A percentile compares a stretch with the other conserved stretches of the same genome.
Evolutionary conservation across 768 basidiomycete species (phyloP).

Genomic region (Trametes cinnabarina): DNA sequence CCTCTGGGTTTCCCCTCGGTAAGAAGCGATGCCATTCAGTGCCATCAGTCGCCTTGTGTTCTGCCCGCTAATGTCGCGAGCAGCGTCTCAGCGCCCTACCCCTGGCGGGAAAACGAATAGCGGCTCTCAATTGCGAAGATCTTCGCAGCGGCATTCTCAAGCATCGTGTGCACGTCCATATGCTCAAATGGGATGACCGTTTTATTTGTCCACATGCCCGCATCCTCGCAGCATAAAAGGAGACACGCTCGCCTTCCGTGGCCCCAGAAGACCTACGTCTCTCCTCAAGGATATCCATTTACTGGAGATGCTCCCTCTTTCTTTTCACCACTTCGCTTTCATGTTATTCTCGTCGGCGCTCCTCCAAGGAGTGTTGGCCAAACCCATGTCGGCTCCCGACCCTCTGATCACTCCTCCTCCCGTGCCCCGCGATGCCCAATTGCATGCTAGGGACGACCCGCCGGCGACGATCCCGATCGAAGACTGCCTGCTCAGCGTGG

Average conservation of each 20-base stretch:
- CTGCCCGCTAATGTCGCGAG: neutral
- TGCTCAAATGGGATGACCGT: neutral
- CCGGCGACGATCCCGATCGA: neutral
- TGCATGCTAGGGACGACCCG: neutral
- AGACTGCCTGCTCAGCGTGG: neutral
- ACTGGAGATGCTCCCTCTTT: neutral
- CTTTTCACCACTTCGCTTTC: neutral
- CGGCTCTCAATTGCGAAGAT: neutral
- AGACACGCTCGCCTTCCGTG: neutral
- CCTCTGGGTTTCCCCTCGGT: neutral
- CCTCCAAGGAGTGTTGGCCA: neutral
- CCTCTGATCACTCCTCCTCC: slow-evolving; percentile 4
- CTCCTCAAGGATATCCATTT: neutral
- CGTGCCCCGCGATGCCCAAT: neutral
- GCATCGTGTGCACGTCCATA: neutral
- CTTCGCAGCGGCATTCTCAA: slow-evolving; percentile 6
- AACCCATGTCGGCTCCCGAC: neutral
- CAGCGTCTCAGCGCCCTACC: neutral
- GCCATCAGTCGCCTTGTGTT: neutral
- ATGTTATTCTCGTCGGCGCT: neutral
- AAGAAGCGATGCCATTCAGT: neutral
- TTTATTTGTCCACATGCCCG: neutral
- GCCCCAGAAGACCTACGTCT: neutral
- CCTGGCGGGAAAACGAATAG: neutral
- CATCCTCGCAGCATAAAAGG: neutral